Base-by-base conservation (phyloP, 208 protist genomes). In the Wallacemonas sp. region DNA sequence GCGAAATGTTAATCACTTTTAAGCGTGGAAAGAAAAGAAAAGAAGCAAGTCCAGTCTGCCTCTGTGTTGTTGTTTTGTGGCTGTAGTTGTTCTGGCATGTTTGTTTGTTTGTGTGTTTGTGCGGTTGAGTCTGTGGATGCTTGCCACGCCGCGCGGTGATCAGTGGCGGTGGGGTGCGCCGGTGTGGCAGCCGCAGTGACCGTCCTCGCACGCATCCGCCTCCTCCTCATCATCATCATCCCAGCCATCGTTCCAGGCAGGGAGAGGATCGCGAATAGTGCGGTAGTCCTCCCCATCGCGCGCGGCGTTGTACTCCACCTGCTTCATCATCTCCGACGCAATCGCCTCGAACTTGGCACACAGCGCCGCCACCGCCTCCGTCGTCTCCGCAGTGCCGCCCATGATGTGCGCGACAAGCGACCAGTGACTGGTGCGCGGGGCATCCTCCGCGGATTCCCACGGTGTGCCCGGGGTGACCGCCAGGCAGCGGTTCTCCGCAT, bases 401-500 rank as follows among this genome's bases (percentile, higher is more conserved):
- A 79, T 31, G 16, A 81, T 33, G 63, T 85, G 69, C 29, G 52
- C 74, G 41, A 89, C 44, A 18, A 66, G 55, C 8, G 29, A 59
- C 52, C 26, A 41, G 10, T 8, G 26, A 69, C 68, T 84, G 25
- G 38, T 63, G 11, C 70, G 77, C 23, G 33, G n/a, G 39, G 28
- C 23, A 2, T 45, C 54, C 16, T 48, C 44, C 64, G 70, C 67
- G 29, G 61, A 49, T 20, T 79, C 62, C 28, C 83, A 79, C 22
- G 42, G 28, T 20, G 61, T 57, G 0, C 67, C 81, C 16, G 75
- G 77, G 52, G 85, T 79, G 55, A 88, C 61, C 22, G 55, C 36
- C n/a, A 91, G 54, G 71, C 85, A 88, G 25, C 77, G 67, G 23
- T 62, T 75, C 20, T 39, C 32, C 25, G 52, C 57, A 32, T 91